Evolutionary conservation across 2,329 filamentous ascomycete species (phyloP).

Genomic region (Sarocladium brachiariae): DNA sequence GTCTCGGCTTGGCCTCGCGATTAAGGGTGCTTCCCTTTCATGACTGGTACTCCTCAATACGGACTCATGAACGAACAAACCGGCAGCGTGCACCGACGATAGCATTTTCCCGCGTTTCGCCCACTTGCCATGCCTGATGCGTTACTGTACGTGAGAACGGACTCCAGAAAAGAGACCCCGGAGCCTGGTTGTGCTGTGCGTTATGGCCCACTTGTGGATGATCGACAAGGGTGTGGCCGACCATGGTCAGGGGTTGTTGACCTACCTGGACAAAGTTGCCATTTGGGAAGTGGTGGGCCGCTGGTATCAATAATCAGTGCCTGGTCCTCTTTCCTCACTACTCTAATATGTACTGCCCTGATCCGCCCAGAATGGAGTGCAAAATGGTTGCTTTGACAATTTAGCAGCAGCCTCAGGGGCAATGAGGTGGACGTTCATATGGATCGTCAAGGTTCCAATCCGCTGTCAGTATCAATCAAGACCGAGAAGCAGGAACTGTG

Average conservation of each 20-base stretch:
- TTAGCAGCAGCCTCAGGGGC: slow-evolving; percentile 2
- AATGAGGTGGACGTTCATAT: neutral
- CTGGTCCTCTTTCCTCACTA: neutral
- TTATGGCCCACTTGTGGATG: slow-evolving; percentile 6
- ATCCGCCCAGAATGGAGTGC: too few species aligned
- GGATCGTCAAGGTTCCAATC: neutral
- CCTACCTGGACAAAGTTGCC: neutral
- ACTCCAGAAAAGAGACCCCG: slow-evolving; percentile 1
- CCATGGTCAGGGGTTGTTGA: slow-evolving; percentile 1
- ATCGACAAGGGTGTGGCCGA: slow-evolving; percentile 1
- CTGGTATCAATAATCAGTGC: neutral
- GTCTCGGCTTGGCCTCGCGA: neutral
- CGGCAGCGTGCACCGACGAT: neutral
- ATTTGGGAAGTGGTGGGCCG: neutral
- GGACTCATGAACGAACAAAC: too few species aligned
- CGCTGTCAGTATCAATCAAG: neutral
- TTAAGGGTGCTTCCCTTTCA: too few species aligned
- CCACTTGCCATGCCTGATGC: neutral
- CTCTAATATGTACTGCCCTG: too few species aligned
- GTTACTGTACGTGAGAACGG: neutral
- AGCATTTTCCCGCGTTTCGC: neutral
- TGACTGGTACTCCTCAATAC: too few species aligned
- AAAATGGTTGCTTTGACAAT: too few species aligned
- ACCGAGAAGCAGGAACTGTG: neutral
- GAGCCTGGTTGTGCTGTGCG: neutral